Evolutionary conservation across 176 grass and related monocot species (phyloP).

Genomic region (Oropetium thomaeum): DNA sequence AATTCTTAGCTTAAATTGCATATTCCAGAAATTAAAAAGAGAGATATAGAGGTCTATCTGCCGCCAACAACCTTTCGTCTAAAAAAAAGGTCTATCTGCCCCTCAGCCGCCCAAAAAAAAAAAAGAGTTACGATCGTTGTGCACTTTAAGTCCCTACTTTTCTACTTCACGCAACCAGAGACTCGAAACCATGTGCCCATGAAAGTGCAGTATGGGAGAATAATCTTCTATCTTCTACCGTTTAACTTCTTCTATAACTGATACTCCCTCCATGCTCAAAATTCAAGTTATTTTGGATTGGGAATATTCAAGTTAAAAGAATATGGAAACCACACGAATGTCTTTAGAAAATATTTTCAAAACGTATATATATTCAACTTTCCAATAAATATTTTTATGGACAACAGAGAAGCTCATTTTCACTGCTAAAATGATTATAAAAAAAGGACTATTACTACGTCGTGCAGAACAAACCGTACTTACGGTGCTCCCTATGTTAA

Average conservation of each 20-base stretch:
- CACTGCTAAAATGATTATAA: background rate
- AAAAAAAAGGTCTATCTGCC: background rate
- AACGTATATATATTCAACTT: too few species aligned
- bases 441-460: background rate
- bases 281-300: too few species aligned
- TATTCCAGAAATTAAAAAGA: background rate
- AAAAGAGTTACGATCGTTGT: background rate
- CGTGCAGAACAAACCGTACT: background rate
- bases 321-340: too few species aligned
- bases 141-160: background rate
- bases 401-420: background rate
- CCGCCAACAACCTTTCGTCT: too few species aligned
- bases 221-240: background rate
- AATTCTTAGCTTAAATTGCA: slow-evolving; percentile 8
- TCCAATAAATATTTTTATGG: too few species aligned
- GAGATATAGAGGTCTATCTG: background rate
- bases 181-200: background rate
- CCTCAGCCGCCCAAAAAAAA: background rate
- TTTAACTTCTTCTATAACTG: background rate
- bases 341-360: too few species aligned
- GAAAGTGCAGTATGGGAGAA: background rate
- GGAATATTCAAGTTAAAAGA: too few species aligned
- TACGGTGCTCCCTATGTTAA: background rate
- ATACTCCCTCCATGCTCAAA: background rate
- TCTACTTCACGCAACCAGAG: background rate